Base-by-base conservation (phyloP, 768 basidiomycete genomes). In the Hygrocybe punicea region DNA sequence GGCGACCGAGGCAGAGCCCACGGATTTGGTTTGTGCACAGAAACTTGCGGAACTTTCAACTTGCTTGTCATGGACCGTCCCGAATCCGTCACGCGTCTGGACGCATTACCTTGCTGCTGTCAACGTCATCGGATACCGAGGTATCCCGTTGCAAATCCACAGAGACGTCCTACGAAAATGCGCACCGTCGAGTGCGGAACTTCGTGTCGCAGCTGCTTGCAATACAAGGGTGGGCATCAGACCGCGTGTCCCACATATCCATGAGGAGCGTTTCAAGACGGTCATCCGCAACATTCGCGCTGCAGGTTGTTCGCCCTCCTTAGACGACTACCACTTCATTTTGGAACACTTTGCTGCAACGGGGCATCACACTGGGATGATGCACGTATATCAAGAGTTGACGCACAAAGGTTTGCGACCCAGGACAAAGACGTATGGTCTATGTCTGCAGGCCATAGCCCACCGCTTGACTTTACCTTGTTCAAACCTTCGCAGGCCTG, bases 251-350 rank as follows among this genome's bases (percentile, higher is more conserved):
- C 76, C 80, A 2, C 85, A 88, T 62, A 49, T 78, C 9, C 82
- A 89, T 63, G 90, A 91, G 70, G 69, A 74, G 16, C 84, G 90
- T 29, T 81, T 90, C 63, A 82, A 83, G 67, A 70, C 77, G 17
- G 73, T 93, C 65, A 81, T 93, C 58, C 78, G 78, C 52, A 88
- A 89, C 67, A 91, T 92, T 21, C 83, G 83, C 53, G 73, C 76
- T 37, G 64, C 79, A 11, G 84, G 83, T 2, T 63, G 65, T 55
- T 66, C 69, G 44, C 77, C 81, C 19, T 56, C 79, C 70, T 57
- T 86, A 52, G 81, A 84, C 2, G 91, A 93, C 68, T 93, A 87
- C 68, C 79, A 91, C 67, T 85, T 85, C 64, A 73, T 93, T 58
- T 68, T 93, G 51, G 78, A 81, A 59, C 87, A 90, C 58, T 90